phyloP scores from a whole-genome alignment of 2,329 filamentous ascomycete genomes.

The Metarhizium brunneum region DNA sequence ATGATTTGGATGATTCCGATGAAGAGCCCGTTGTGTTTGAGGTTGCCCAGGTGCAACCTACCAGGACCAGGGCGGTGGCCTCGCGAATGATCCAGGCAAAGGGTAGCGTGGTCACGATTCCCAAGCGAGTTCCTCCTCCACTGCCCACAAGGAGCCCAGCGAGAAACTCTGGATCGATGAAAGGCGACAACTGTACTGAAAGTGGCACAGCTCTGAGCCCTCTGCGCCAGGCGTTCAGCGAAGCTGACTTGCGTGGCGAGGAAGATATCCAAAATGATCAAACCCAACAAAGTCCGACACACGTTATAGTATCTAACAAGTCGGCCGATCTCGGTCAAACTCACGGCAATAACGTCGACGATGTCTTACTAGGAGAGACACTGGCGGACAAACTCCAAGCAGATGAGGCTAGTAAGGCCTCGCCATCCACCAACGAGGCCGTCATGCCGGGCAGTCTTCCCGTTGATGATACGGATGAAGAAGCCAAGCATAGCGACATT shows the following conservation, averaged over 20 bases:
- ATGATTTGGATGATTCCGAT: conserved; percentile 39
- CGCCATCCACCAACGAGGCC: conserved; percentile 1
- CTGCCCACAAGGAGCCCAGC: conserved; percentile 71
- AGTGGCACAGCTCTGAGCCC: conserved; percentile 41
- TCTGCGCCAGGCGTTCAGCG: conserved; percentile 37
- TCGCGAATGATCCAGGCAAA: conserved; percentile 62
- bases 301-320: neutral
- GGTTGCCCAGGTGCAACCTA: conserved; percentile 48
- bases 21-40: conserved; percentile 61
- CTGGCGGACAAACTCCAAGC: neutral
- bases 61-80: conserved; percentile 46
- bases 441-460: neutral
- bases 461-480: neutral
- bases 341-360: neutral
- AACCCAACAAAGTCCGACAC: neutral
- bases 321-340: neutral
- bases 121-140: conserved; percentile 68
- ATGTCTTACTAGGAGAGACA: neutral
- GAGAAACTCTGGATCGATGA: conserved; percentile 43
- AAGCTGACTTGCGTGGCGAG: conserved; percentile 18
- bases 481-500: neutral
- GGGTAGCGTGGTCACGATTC: conserved; percentile 75
- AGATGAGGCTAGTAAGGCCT: neutral
- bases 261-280: conserved; percentile 7
- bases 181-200: conserved; percentile 51